Evolutionary conservation across 139 green algal species (phyloP).

Genomic region (Micromonas commoda): DNA sequence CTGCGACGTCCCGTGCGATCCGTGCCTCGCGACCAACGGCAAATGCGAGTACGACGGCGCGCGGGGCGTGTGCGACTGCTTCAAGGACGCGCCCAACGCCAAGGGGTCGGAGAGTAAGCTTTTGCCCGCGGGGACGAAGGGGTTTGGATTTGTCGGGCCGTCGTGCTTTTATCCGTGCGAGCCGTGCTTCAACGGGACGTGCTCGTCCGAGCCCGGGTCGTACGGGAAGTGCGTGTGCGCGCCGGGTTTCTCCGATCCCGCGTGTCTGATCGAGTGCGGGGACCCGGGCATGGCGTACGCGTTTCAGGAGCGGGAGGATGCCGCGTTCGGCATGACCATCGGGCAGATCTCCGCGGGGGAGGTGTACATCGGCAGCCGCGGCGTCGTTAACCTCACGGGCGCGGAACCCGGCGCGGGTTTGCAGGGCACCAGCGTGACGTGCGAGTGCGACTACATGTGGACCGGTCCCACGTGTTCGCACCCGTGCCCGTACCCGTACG

Average conservation of each 20-base stretch:
- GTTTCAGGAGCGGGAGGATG: background rate
- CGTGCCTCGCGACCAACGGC: background rate
- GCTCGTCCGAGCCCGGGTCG: background rate
- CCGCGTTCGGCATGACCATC: too few species aligned
- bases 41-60: constrained; percentile 1
- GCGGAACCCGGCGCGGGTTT: background rate
- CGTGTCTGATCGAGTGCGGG: constrained; percentile 21
- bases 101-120: background rate
- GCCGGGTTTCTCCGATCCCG: background rate
- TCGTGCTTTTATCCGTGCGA: background rate
- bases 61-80: background rate
- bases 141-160: constrained; percentile 6
- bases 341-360: too few species aligned
- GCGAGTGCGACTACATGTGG: constrained; percentile 20
- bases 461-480: constrained; percentile 9
- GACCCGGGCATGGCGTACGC: background rate
- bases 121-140: background rate
- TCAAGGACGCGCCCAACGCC: background rate
- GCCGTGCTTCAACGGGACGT: constrained; percentile 24
- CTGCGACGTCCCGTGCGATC: background rate
- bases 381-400: background rate
- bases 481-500: constrained; percentile 9
- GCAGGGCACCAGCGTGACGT: background rate
- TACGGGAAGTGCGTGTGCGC: constrained; percentile 23
- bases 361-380: background rate